Evolutionary conservation across 345 rosid genomes (phyloP).

Genomic region (Sonneratia caseolaris): DNA sequence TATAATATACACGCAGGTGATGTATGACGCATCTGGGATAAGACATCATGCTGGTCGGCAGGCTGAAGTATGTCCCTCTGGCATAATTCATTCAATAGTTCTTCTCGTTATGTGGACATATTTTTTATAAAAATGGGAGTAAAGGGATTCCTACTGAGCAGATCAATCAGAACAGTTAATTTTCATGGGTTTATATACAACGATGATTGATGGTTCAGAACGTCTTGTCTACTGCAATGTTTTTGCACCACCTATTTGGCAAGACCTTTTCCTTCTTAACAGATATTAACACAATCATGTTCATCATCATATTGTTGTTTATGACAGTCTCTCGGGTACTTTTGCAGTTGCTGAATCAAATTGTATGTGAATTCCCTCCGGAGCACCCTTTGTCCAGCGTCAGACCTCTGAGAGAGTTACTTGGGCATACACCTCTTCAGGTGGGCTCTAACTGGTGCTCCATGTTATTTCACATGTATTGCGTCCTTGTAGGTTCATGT

Average conservation of each 20-base stretch:
- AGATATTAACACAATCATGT: background rate
- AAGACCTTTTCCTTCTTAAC: too few relatives aligned
- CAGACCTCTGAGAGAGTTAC: slow-evolving; percentile 86
- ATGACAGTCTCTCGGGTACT: background rate
- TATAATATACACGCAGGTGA: slow-evolving; percentile 40
- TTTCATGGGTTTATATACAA: background rate
- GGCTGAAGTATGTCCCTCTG: slow-evolving; percentile 57
- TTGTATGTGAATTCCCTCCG: slow-evolving; percentile 91
- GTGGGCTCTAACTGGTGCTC: slow-evolving; percentile 23
- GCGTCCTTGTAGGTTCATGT: background rate
- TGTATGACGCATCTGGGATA: slow-evolving; percentile 98
- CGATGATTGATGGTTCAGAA: background rate
- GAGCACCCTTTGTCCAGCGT: slow-evolving; percentile 79
- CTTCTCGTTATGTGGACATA: background rate
- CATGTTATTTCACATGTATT: slow-evolving; percentile 2
- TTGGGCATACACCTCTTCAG: slow-evolving; percentile 96
- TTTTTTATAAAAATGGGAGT: background rate
- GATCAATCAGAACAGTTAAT: background rate
- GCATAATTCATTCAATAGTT: background rate
- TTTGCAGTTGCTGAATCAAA: slow-evolving; percentile 83
- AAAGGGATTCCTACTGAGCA: background rate
- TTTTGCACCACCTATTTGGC: background rate
- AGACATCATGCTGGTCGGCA: slow-evolving; percentile 97
- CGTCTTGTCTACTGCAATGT: background rate
- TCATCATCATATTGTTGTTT: background rate